Evolutionary conservation across 805 yeast species (phyloP).

Genomic region (Ogataea paraovalis): DNA sequence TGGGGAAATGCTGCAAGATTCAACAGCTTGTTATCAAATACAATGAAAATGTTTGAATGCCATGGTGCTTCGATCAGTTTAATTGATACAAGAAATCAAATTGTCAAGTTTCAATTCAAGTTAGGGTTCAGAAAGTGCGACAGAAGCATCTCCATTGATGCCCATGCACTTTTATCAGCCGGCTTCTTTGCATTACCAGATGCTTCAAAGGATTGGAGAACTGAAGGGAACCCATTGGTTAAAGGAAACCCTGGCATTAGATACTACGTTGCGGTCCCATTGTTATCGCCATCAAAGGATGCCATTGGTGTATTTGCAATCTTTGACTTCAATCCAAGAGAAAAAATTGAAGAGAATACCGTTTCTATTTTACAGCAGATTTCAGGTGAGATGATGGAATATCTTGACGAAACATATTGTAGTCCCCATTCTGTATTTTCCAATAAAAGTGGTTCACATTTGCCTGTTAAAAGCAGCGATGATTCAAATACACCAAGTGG

Average conservation of each 20-base stretch:
- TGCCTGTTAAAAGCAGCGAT: not conserved
- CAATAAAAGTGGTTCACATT: not conserved
- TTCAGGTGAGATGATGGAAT: slow-evolving; percentile 39
- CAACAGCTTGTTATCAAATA: slow-evolving; percentile 34
- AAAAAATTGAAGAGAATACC: slow-evolving; percentile 32
- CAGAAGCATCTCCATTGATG: slow-evolving; percentile 57
- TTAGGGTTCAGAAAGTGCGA: slow-evolving; percentile 49
- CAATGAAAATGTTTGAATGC: slow-evolving; percentile 41
- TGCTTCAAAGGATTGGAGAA: slow-evolving; percentile 70
- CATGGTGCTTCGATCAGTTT: slow-evolving; percentile 58
- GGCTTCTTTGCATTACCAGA: slow-evolving; percentile 53
- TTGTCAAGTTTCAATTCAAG: slow-evolving; percentile 46
- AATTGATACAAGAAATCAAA: slow-evolving; percentile 44
- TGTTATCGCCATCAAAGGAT: slow-evolving; percentile 36
- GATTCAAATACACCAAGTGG: not conserved
- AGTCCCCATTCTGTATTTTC: not conserved
- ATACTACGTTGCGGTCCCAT: slow-evolving; percentile 66
- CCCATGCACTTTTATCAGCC: slow-evolving; percentile 60
- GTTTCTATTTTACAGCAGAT: slow-evolving; percentile 34
- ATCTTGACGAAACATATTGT: slow-evolving; percentile 35
- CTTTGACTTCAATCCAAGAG: slow-evolving; percentile 46
- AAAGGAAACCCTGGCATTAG: slow-evolving; percentile 54
- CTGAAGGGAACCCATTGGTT: slow-evolving; percentile 57
- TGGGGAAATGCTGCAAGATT: slow-evolving; percentile 46
- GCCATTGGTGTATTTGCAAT: slow-evolving; percentile 57